Conservation (phyloP, 768 basidiomycete species). For the Mycena polygramma region DNA sequence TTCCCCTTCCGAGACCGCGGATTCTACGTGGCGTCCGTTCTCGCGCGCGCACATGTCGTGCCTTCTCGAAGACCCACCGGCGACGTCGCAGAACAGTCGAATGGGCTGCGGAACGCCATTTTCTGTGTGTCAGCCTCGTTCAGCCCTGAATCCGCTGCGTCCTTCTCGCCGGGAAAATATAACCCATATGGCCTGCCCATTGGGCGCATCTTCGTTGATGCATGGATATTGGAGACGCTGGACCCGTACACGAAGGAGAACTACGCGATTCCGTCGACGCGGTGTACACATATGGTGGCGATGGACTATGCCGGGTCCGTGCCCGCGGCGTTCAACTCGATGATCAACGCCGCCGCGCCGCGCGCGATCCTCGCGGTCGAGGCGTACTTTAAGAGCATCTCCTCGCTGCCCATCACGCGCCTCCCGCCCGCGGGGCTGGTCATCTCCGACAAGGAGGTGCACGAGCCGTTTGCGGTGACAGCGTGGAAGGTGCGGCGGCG, state of each 20-base stretch:
- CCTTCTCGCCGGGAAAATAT: slow-evolving; percentile 75
- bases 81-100: slow-evolving; percentile 55
- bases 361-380: slow-evolving; percentile 82
- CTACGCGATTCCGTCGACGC: slow-evolving; percentile 93
- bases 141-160: slow-evolving; percentile 69
- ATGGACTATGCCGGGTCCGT: slow-evolving; percentile 90
- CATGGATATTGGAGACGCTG: slow-evolving; percentile 96
- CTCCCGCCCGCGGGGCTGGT: slow-evolving; percentile 76
- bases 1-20: slow-evolving; percentile 94
- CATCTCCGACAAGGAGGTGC: slow-evolving; percentile 65
- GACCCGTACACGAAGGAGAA: slow-evolving; percentile 96
- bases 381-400: slow-evolving; percentile 72
- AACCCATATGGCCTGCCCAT: slow-evolving; percentile 82
- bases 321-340: slow-evolving; percentile 86
- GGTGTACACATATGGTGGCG: slow-evolving; percentile 86
- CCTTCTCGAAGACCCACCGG: slow-evolving; percentile 60
- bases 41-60: slow-evolving; percentile 68
- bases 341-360: slow-evolving; percentile 85
- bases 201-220: slow-evolving; percentile 89
- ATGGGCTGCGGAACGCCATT: slow-evolving; percentile 69
- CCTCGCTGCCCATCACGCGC: slow-evolving; percentile 76
- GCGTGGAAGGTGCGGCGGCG: slow-evolving; percentile 73
- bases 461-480: slow-evolving; percentile 56
- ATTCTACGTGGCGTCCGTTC: slow-evolving; percentile 83
- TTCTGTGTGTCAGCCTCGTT: slow-evolving; percentile 90